phyloP scores from a whole-genome alignment of 202 grass and related monocot genomes.

The Carex sylvatica region DNA sequence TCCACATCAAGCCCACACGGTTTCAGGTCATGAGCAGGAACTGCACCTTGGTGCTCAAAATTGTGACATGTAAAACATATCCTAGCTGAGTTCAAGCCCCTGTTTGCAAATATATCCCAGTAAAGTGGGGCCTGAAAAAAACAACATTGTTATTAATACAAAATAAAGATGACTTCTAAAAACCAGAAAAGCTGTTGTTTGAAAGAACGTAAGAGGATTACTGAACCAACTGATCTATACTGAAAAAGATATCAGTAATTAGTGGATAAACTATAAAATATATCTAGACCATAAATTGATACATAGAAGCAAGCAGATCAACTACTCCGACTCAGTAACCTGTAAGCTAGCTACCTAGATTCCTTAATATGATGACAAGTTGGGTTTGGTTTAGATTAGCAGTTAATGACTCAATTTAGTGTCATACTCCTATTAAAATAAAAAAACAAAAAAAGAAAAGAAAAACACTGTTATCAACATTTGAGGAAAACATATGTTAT shows the following conservation, averaged over 20 bases:
- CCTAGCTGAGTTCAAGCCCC: conserved; percentile 84
- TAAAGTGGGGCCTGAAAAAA: conserved; percentile 79
- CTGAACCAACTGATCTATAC: conserved; percentile 10
- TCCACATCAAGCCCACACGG: conserved; percentile 85
- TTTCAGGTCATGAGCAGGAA: conserved; percentile 72
- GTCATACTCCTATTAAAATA: neutral
- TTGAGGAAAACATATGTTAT: neutral
- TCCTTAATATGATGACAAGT: neutral
- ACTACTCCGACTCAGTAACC: neutral
- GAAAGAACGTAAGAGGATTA: neutral
- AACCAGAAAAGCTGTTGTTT: neutral
- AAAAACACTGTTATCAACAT: conserved; percentile 1
- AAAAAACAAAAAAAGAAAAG: neutral
- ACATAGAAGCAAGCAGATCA: neutral
- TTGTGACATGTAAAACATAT: conserved; percentile 99
- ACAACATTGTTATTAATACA: neutral
- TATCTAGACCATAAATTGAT: neutral
- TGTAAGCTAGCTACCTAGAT: neutral
- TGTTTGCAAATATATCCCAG: conserved; percentile 87
- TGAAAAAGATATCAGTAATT: conserved; percentile 24
- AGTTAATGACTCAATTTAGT: neutral
- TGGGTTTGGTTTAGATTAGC: neutral
- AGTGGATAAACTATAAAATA: neutral
- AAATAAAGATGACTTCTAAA: neutral
- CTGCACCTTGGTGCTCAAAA: conserved; percentile 90